These are phyloP conservation scores for Gymnopilus junonius DNA, from an alignment of 768 basidiomycete species.

Conservation along the genomic window DNA sequence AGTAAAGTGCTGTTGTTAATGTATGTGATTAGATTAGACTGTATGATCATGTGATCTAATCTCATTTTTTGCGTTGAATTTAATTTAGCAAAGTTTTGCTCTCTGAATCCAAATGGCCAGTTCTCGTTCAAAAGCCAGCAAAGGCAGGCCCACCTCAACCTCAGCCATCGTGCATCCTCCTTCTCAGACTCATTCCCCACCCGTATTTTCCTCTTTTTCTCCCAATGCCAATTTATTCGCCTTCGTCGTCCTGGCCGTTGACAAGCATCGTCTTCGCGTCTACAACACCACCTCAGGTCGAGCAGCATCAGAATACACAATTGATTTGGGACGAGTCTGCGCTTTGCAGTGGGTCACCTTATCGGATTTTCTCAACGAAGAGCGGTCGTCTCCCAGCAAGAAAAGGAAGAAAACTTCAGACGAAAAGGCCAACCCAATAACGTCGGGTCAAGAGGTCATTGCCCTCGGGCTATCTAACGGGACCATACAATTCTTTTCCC, in stretches of 20 bases:
- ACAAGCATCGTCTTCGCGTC: slow-evolving; percentile 73
- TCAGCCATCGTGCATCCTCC: slow-evolving; percentile 63
- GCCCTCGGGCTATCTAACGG: slow-evolving; percentile 67
- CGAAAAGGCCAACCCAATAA: slow-evolving; percentile 29
- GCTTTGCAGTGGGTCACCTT: slow-evolving; percentile 55
- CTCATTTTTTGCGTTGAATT: background rate
- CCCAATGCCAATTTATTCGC: slow-evolving; percentile 59
- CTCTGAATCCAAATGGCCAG: slow-evolving; percentile 45
- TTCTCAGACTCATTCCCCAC: slow-evolving; percentile 49
- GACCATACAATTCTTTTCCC: slow-evolving; percentile 62
- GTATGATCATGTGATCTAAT: background rate
- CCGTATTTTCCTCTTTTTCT: slow-evolving; percentile 62
- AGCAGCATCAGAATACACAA: slow-evolving; percentile 58
- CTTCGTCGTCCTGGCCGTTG: slow-evolving; percentile 65
- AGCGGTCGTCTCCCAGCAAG: slow-evolving; percentile 45
- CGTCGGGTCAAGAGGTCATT: slow-evolving; percentile 44
- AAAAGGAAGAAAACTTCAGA: slow-evolving; percentile 63
- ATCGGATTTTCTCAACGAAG: slow-evolving; percentile 14
- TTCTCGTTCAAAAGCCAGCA: slow-evolving; percentile 53
- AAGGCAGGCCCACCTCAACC: slow-evolving; percentile 55
- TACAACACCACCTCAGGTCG: slow-evolving; percentile 61
- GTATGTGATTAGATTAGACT: slow-evolving; percentile 20
- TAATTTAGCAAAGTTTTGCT: background rate
- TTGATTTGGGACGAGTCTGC: slow-evolving; percentile 60
- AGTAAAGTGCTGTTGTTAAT: no score